Evolutionary conservation across 2,329 filamentous ascomycete genomes (phyloP).

Genomic region (Diaporthe citriasiana): DNA sequence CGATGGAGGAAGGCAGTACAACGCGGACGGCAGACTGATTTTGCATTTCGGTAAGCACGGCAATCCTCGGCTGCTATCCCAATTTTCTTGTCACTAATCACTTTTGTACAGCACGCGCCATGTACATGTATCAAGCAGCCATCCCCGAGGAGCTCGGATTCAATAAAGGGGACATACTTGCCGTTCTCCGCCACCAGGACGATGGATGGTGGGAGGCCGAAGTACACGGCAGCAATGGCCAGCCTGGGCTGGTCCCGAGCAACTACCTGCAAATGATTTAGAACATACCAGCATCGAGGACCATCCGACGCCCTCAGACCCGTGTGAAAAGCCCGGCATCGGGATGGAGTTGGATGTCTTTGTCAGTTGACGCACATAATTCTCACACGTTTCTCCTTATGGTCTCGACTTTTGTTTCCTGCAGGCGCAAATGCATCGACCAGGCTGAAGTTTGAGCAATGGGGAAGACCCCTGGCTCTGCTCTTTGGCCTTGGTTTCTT

Average conservation of each 20-base stretch:
- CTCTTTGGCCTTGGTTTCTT: neutral
- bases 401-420: neutral
- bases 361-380: constrained; percentile 23
- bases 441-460: neutral
- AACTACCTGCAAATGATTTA: constrained; percentile 71
- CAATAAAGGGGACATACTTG: constrained; percentile 90
- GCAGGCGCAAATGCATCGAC: constrained; percentile 17
- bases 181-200: constrained; percentile 91
- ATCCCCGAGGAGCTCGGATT: constrained; percentile 97
- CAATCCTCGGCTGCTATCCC: constrained; percentile 45
- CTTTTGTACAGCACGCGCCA: constrained; percentile 81
- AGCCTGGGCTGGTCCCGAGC: constrained; percentile 74
- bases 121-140: constrained; percentile 94
- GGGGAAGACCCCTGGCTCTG: constrained; percentile 6
- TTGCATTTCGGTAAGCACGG: constrained; percentile 87
- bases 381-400: neutral
- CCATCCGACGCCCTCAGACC: neutral
- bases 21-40: constrained; percentile 87
- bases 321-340: constrained; percentile 12
- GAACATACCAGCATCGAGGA: neutral
- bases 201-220: constrained; percentile 99
- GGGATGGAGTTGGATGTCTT: constrained; percentile 19
- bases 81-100: constrained; percentile 18
- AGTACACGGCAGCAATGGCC: constrained; percentile 77
- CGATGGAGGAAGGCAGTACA: constrained; percentile 85